These are phyloP conservation scores for Alternaria burnsii DNA, from an alignment of 2,329 filamentous ascomycete species.

Conservation along the genomic window DNA sequence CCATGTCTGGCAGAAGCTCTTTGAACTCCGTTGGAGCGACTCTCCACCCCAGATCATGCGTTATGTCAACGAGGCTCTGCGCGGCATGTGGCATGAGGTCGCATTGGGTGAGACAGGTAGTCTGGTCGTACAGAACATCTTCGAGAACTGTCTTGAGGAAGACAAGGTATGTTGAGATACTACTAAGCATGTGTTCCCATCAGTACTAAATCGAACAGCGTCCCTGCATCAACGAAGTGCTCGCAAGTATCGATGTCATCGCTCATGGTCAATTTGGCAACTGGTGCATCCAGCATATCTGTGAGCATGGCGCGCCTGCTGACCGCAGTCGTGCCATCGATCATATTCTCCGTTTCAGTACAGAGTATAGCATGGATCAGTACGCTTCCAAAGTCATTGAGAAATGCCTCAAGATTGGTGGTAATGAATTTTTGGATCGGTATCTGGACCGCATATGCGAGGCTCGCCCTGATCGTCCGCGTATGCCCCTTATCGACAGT, in stretches of 20 bases:
- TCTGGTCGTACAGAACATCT: conserved; percentile 98
- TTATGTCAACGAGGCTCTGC: conserved; percentile 93
- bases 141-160: conserved; percentile 98
- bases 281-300: conserved; percentile 99
- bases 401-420: conserved; percentile 97
- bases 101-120: conserved; percentile 97
- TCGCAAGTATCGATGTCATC: conserved; percentile 93
- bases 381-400: conserved; percentile 99
- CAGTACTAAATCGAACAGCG: conserved; percentile 65
- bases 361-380: conserved; percentile 98
- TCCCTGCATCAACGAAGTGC: conserved; percentile 95
- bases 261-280: conserved; percentile 98
- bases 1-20: conserved; percentile 99
- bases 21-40: conserved; percentile 94
- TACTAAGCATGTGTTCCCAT: not conserved
- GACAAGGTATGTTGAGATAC: conserved; percentile 76
- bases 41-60: conserved; percentile 98
- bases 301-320: conserved; percentile 89
- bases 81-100: conserved; percentile 98
- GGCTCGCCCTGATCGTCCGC: conserved; percentile 86
- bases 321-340: conserved; percentile 95
- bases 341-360: conserved; percentile 90
- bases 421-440: conserved; percentile 85
- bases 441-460: conserved; percentile 96
- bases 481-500: conserved; percentile 96